Base-by-base conservation (phyloP, 148 eudicot genomes). In the Camellia japonica region DNA sequence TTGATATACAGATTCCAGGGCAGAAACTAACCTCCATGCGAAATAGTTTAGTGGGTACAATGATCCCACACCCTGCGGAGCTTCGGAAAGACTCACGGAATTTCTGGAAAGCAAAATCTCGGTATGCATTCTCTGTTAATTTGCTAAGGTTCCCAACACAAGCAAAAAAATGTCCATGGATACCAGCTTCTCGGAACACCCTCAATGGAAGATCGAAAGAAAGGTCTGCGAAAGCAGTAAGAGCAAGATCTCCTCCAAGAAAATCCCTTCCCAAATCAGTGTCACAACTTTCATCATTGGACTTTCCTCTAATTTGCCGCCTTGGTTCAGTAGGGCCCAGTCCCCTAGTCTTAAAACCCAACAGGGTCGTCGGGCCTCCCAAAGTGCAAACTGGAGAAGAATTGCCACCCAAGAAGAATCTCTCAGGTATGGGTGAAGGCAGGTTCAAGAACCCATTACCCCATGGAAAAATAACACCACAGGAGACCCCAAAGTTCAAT, bases 211-310 rank as follows among this genome's bases (percentile, higher is more conserved):
- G 87, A 86, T 95, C 94, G 69, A 95, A 95, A 54, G 98, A 92
- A 71, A 95, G 90, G 80, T 95, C 98, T 13, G 97, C 94, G 88
- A 95, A 95, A 60, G 93, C 91, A 68, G 94, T 87, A 49, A 93
- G 84, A 71, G 98, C 94, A 80, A 93, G 92, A 80, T 93, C 97
- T 60, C 97, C 97, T 60, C 97, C 97, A 43, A 93, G 82, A 82
- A 76, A 90, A 84, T 93, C 94, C 78, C 90, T 85, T 68, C 79
- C 92, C 59, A 82, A 15, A 78, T 75, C 19, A 76, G 82, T 68
- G 61, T 77, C 85, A 56, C 87, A 78, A 74, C 68, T 80, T 67
- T 72, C 87, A 69, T 63, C 78, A 81, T 78, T 79, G 43, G 85
- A 77, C 46, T 90, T 80, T 38, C 80, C 91, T 83, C 55, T 87